Conservation (phyloP, 805 yeast genomes). For the Zygosaccharomyces pseudorouxii region DNA sequence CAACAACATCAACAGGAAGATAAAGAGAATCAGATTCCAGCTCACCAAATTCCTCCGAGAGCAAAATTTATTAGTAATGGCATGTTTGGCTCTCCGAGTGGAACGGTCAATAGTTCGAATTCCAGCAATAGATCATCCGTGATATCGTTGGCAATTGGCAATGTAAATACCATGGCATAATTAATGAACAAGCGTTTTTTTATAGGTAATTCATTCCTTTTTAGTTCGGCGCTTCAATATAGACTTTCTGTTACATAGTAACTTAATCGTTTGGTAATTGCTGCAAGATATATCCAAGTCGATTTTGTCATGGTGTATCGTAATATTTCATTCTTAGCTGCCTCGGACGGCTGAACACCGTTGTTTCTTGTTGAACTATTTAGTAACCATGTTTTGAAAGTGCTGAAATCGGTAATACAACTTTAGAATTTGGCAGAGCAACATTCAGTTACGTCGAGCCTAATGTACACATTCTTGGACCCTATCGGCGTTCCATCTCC, state of each 20-base stretch:
- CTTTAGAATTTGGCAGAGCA: neutral
- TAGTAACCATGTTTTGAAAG: neutral
- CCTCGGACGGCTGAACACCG: neutral
- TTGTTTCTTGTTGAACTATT: neutral
- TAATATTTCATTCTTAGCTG: too few relatives aligned
- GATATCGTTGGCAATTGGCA: conserved; percentile 24
- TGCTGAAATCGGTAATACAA: neutral
- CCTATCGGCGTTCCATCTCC: neutral
- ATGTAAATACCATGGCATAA: conserved; percentile 11
- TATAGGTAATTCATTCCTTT: neutral
- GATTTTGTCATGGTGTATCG: too few relatives aligned
- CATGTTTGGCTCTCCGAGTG: conserved; percentile 27
- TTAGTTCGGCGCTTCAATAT: neutral
- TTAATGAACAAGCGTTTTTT: neutral
- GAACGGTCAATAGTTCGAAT: conserved; percentile 21
- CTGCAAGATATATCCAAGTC: neutral
- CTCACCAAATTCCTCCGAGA: conserved; percentile 27
- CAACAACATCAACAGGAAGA: conserved; percentile 13
- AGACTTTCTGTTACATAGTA: neutral
- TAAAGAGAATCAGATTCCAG: conserved; percentile 27
- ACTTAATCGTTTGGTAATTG: neutral
- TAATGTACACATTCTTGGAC: neutral
- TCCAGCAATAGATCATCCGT: conserved; percentile 29
- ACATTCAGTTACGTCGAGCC: neutral
- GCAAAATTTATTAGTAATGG: conserved; percentile 29